Percentiles rank a stretch among this genome's conserved stretches.
Evolutionary conservation across 2,329 filamentous ascomycete species (phyloP).

Genomic region (Didymellaceae sp.): DNA sequence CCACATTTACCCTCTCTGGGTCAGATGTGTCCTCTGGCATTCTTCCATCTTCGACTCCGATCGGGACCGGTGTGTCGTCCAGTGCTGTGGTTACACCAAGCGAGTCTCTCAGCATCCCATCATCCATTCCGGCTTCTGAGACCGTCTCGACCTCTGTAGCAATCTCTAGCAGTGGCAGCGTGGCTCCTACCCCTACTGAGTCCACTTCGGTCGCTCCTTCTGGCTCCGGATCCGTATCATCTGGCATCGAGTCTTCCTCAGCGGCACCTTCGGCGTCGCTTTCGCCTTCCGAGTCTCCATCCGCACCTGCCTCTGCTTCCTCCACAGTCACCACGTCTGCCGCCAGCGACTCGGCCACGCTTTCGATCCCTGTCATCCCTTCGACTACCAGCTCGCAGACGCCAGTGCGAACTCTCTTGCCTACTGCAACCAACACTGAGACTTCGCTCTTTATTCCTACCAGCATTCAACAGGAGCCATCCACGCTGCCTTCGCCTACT

Average conservation of each 20-base stretch:
- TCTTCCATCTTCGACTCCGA: slow-evolving; percentile 4
- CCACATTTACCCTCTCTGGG: slow-evolving; percentile 18
- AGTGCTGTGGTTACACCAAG: slow-evolving; percentile 11
- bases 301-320: slow-evolving; percentile 9
- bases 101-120: slow-evolving; percentile 24
- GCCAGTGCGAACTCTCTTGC: slow-evolving; percentile 50
- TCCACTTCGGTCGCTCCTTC: slow-evolving; percentile 2
- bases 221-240: background rate
- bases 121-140: slow-evolving; percentile 31
- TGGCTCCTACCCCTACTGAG: slow-evolving; percentile 4
- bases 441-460: slow-evolving; percentile 62
- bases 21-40: slow-evolving; percentile 17
- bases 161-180: slow-evolving; percentile 1
- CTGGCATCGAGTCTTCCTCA: slow-evolving; percentile 1
- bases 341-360: slow-evolving; percentile 21
- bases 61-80: slow-evolving; percentile 10
- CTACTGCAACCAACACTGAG: slow-evolving; percentile 55
- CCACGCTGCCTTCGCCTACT: slow-evolving; percentile 53
- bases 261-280: slow-evolving; percentile 6
- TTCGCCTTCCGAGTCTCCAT: slow-evolving; percentile 15
- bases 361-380: slow-evolving; percentile 25
- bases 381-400: slow-evolving; percentile 30
- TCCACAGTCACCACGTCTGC: slow-evolving; percentile 7
- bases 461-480: slow-evolving; percentile 66
- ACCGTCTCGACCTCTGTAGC: slow-evolving; percentile 15